Conservation (phyloP, 225 moss, liverwort and hornwort genomes). For the Pseudisothecium myosuroides region DNA sequence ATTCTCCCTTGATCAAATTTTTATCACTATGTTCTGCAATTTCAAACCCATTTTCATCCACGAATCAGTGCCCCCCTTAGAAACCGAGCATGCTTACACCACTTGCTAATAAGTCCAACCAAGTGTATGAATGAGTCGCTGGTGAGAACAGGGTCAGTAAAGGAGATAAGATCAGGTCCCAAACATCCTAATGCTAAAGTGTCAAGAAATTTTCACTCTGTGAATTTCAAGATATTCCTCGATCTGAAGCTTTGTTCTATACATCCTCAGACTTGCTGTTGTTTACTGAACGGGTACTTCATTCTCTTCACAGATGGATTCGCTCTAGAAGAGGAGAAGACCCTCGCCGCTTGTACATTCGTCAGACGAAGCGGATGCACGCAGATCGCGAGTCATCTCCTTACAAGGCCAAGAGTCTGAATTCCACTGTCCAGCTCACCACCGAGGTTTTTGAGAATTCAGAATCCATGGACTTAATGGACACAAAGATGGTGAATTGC, state of each 20-base stretch:
- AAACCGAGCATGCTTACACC: neutral
- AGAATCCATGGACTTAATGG: neutral
- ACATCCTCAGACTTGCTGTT: neutral
- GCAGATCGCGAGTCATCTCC: neutral
- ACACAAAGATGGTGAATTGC: neutral
- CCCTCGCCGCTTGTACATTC: slow-evolving; percentile 27
- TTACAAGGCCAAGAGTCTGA: neutral
- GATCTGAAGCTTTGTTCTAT: neutral
- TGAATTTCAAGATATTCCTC: neutral
- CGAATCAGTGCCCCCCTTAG: neutral
- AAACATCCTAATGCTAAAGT: neutral
- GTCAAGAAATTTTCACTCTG: neutral
- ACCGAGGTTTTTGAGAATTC: neutral
- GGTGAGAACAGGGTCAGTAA: neutral
- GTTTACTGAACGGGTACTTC: neutral
- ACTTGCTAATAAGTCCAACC: neutral
- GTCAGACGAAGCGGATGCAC: slow-evolving; percentile 19
- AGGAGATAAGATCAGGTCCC: neutral
- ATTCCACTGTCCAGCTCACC: neutral
- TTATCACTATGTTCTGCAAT: neutral
- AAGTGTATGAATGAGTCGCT: neutral
- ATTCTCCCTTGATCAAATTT: neutral
- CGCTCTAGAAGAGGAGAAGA: slow-evolving; percentile 39
- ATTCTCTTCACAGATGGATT: slow-evolving; percentile 25
- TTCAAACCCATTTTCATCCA: neutral